A percentile compares a stretch with the other conserved stretches of the same genome.
These are phyloP conservation scores for Vigna reflexopilosa DNA, from an alignment of 306 rosid genomes.

Conservation along the genomic window DNA sequence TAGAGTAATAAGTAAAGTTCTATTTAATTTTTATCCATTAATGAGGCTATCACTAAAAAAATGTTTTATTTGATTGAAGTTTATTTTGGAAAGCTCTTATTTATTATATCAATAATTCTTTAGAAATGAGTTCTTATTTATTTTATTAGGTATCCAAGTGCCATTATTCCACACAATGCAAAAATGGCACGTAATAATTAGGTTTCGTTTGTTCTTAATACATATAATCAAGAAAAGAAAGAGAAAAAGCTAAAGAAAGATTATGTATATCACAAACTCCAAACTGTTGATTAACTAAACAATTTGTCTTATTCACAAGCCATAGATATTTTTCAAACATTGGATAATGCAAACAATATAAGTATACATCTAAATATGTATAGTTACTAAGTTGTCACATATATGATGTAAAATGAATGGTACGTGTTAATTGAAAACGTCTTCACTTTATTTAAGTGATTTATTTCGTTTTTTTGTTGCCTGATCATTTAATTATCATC, in stretches of 20 bases:
- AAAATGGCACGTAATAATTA: conserved; percentile 41
- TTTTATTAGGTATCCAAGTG: conserved; percentile 3
- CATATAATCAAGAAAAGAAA: neutral
- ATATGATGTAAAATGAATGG: conserved; percentile 26
- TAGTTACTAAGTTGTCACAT: neutral
- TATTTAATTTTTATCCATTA: too few species aligned
- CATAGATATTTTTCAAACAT: conserved; percentile 6
- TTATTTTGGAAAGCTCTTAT: too few species aligned
- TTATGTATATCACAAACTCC: conserved; percentile 12
- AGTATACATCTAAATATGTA: neutral
- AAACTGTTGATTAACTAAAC: conserved; percentile 16
- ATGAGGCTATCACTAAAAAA: too few species aligned
- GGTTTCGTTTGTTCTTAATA: conserved; percentile 9
- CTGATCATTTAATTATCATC: conserved; percentile 6
- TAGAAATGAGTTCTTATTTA: neutral
- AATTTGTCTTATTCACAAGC: conserved; percentile 27
- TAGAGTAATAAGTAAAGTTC: too few species aligned
- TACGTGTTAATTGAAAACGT: conserved; percentile 24
- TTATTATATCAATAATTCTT: neutral
- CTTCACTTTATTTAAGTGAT: conserved; percentile 19
- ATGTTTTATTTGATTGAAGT: too few species aligned
- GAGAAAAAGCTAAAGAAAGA: neutral
- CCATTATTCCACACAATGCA: conserved; percentile 10
- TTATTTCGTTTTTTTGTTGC: neutral
- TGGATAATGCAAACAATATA: neutral